Percentiles rank a stretch among this genome's conserved stretches.
phyloP scores from a whole-genome alignment of 768 basidiomycete genomes.

The Sutorius australiensis region DNA sequence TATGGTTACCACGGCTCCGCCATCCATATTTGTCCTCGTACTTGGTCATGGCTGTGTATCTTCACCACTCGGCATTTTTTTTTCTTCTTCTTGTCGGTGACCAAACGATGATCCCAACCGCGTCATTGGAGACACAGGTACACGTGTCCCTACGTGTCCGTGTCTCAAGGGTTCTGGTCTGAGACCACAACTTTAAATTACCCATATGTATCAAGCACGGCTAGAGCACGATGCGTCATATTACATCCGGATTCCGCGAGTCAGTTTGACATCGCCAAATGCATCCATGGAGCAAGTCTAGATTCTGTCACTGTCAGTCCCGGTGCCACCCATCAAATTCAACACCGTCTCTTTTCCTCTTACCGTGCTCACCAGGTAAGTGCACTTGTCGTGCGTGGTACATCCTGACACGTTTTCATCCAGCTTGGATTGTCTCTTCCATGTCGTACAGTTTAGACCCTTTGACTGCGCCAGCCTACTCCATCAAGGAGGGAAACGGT shows the following conservation, averaged over 20 bases:
- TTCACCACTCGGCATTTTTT: slow-evolving; percentile 1
- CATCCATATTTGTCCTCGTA: background rate
- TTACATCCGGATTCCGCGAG: background rate
- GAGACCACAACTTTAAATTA: slow-evolving; percentile 5
- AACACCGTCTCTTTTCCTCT: background rate
- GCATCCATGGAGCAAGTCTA: slow-evolving; percentile 7
- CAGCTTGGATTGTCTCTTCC: background rate
- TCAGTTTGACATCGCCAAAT: slow-evolving; percentile 12
- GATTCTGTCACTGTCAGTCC: background rate
- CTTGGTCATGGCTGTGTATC: background rate
- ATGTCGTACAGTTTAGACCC: slow-evolving; percentile 30
- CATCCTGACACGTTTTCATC: slow-evolving; percentile 5
- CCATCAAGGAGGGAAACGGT: slow-evolving; percentile 45
- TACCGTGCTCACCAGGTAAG: slow-evolving; percentile 1
- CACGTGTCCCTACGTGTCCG: background rate
- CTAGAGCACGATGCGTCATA: slow-evolving; percentile 1
- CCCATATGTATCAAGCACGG: background rate
- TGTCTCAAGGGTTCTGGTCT: background rate
- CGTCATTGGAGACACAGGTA: background rate
- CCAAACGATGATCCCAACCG: background rate
- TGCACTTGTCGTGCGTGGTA: background rate
- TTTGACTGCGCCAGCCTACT: slow-evolving; percentile 25
- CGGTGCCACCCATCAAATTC: background rate
- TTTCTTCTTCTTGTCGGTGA: background rate
- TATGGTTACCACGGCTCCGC: slow-evolving; percentile 1